Base-by-base conservation (phyloP, 306 rosid species). In the Amphicarpaea edgeworthii region DNA sequence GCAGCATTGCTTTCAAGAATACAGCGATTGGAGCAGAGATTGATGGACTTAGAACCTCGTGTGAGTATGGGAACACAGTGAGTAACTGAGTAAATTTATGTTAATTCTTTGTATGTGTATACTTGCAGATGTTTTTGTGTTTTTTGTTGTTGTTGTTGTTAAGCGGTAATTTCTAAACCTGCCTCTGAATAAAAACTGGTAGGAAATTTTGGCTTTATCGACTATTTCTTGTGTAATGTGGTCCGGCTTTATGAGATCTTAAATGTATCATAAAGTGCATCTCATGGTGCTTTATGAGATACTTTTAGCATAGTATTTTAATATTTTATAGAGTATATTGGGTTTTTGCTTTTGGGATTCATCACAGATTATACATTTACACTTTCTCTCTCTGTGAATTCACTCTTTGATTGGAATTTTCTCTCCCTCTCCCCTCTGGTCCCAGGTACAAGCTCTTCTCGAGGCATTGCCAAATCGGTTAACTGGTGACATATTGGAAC, bases 1-100 rank as follows among this genome's bases (percentile, higher is more conserved):
- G 97, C 97, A 76, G 98, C 97, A 72, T 78, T 95, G 81, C 93
- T 88, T 81, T 95, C 98, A 58, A 86, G 98, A 80, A 87, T 89
- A 81, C 97, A 95, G 78, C 93, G 81, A 26, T 87, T 89, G 79
- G 98, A 95, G 77, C 88, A 79, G 54, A 89, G 76, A 77, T 81
- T 95, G 77, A 87, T 92, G 84, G 51, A 83, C 72, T 78, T 95
- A 87, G 98, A 95, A 95, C 98, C 98, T 84, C 90, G 97, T 87
- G 97, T 94, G 98, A 94, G 98, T 94, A 91, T 87, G 89, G 75
- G 70, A 77, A 75, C 86, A 85, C 81, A 86, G 96, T 91, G 96
- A 86, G 97, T 88, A 87, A 83, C 90, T 89, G 88, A 79, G 90
- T 88, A 83, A 75, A 64, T 64, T 46, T 67, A 69, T 72, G 70